These are phyloP conservation scores for cucumber (Cucumis sativus) DNA, from an alignment of 306 rosid species.

Conservation along the genomic window Cucumber_9930_V3 NC_026659.2:23274001-23274500, in stretches of 20 bases:
- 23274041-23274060: slow-evolving; percentile 6
- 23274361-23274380: slow-evolving; percentile 48
- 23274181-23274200: slow-evolving; percentile 60
- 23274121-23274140: slow-evolving; percentile 87
- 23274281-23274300: slow-evolving; percentile 53
- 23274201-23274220: slow-evolving; percentile 60
- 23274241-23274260: slow-evolving; percentile 73
- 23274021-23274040: background rate
- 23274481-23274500: background rate
- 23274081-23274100: slow-evolving; percentile 68
- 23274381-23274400: slow-evolving; percentile 51
- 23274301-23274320: slow-evolving; percentile 66
- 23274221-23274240: slow-evolving; percentile 89
- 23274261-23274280: slow-evolving; percentile 36
- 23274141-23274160: slow-evolving; percentile 72
- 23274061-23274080: slow-evolving; percentile 71
- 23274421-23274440: slow-evolving; percentile 87
- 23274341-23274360: slow-evolving; percentile 96
- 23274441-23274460: slow-evolving; percentile 90
- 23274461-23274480: slow-evolving; percentile 68
- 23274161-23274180: slow-evolving; percentile 68
- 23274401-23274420: slow-evolving; percentile 64
- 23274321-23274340: slow-evolving; percentile 92
- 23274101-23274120: slow-evolving; percentile 47
- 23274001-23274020: background rate